A percentile compares a stretch with the other conserved stretches of the same genome.
Evolutionary conservation across 371 early-diverging fungal genomes (phyloP).

Genomic region (Apophysomyces variabilis): DNA sequence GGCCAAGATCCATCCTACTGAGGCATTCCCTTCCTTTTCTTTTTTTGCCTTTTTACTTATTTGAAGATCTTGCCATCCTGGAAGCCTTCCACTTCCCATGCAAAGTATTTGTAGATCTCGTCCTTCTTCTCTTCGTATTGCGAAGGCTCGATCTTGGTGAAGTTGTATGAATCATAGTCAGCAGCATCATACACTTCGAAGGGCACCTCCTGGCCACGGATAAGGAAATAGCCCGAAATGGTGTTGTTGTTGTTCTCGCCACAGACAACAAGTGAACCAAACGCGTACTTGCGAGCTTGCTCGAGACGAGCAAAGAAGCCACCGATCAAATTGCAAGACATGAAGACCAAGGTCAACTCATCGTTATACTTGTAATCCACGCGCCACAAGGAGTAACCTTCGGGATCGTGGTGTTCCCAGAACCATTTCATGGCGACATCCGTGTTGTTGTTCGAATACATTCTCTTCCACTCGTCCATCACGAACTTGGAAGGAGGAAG

Average conservation of each 20-base stretch:
- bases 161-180: conserved; percentile 84
- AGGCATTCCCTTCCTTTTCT: too few species aligned
- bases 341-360: conserved; percentile 85
- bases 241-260: conserved; percentile 86
- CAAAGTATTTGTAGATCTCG: conserved; percentile 47
- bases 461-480: conserved; percentile 90
- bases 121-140: conserved; percentile 43
- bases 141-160: conserved; percentile 75
- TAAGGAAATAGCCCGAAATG: conserved; percentile 90
- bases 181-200: conserved; percentile 83
- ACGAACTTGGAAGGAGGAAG: conserved; percentile 79
- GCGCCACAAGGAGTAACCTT: conserved; percentile 86
- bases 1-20: too few species aligned
- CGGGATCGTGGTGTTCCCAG: conserved; percentile 83
- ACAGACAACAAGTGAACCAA: conserved; percentile 84
- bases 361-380: conserved; percentile 94
- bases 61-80: conserved; percentile 63
- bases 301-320: conserved; percentile 93
- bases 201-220: conserved; percentile 87
- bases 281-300: conserved; percentile 90
- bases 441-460: conserved; percentile 91
- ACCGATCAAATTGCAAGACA: conserved; percentile 91
- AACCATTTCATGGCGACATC: conserved; percentile 86
- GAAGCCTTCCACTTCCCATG: conserved; percentile 66
- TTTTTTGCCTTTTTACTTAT: conserved; percentile 40